Evolutionary conservation across 2,329 filamentous ascomycete species (phyloP), one percentile per base, ranked within the genome.

Genomic region (Cladosporium sp.): DNA sequence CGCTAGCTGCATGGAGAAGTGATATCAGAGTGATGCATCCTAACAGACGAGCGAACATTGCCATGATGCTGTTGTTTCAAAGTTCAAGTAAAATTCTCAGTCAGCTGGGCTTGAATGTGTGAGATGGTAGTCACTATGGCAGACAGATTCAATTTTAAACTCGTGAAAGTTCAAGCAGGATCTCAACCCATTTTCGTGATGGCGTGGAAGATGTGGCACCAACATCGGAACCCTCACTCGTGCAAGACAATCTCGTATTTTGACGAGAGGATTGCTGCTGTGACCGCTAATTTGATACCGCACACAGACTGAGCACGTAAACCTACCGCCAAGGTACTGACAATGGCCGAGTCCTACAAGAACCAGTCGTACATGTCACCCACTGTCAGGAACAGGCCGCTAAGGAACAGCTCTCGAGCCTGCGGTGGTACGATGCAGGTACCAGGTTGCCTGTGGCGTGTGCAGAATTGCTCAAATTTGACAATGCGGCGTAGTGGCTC

Each of bases 341-440:
- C 12, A n/a, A 32, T 32, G 28, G 28, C 12, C 8, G 28, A 32
- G 8, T 32, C 12, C 37, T 15, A 24, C 20, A 42, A 24, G 22
- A 42, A 37, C n/a, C 12, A 24, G 15, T 3, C 13, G 25, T 19
- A 19, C 35, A 50, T 32, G 19, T 17, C 47, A 6, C 13, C 37
- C 22, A n/a, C 47, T 3, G 28, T n/a, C 17, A 50, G 19, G 28
- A 10, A 19, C 40, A 28, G 36, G 52, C 45, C 20, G 28, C 28
- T 24, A 19, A 24, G 17, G 19, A 19, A 28, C 7, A 28, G 28
- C 19, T 17, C 13, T 7, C 28, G 28, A 47, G 40, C 52, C 52
- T 7, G 13, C 3, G 5, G 52, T 55, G 28, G 32, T 44, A 55
- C 52, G 40, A 55, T 13, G 40, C 52, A 55, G 40, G 52, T 39